Evolutionary conservation across 2,329 filamentous ascomycete genomes (phyloP).

Genomic region (Pezicula radicicola): DNA sequence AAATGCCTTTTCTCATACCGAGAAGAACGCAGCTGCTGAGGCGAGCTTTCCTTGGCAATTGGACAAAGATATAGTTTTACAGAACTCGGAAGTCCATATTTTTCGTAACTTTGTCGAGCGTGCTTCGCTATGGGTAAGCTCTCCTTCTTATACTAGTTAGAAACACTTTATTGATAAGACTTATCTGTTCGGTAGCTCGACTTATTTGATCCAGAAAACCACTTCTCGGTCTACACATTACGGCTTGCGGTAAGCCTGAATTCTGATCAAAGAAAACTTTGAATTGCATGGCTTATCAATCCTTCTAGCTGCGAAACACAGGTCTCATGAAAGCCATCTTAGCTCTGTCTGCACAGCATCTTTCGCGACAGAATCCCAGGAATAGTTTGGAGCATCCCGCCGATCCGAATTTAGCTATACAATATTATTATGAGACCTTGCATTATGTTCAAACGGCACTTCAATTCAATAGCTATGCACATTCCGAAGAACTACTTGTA

Average conservation of each 20-base stretch:
- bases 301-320: slow-evolving; percentile 42
- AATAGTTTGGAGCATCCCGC: slow-evolving; percentile 32
- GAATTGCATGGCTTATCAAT: too few species aligned
- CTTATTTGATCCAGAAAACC: slow-evolving; percentile 29
- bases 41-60: slow-evolving; percentile 10
- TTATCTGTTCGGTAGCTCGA: slow-evolving; percentile 19
- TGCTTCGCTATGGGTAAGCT: slow-evolving; percentile 18
- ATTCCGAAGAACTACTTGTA: slow-evolving; percentile 53
- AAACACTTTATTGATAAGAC: too few species aligned
- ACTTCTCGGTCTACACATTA: slow-evolving; percentile 30
- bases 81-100: slow-evolving; percentile 3
- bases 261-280: slow-evolving; percentile 13
- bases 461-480: slow-evolving; percentile 53
- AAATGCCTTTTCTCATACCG: slow-evolving; percentile 3
- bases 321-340: slow-evolving; percentile 56
- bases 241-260: slow-evolving; percentile 23
- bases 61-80: slow-evolving; percentile 12
- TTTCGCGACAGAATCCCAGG: too few species aligned
- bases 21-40: slow-evolving; percentile 12
- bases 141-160: too few species aligned
- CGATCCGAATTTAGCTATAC: slow-evolving; percentile 39
- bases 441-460: slow-evolving; percentile 60
- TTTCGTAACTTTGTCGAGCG: slow-evolving; percentile 21
- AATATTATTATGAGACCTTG: slow-evolving; percentile 61
- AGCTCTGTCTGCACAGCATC: slow-evolving; percentile 35